Percentiles rank a stretch among this genome's conserved stretches.
phyloP scores from a whole-genome alignment of 2,329 filamentous ascomycete species.

The Tolypocladium nubicola region DNA sequence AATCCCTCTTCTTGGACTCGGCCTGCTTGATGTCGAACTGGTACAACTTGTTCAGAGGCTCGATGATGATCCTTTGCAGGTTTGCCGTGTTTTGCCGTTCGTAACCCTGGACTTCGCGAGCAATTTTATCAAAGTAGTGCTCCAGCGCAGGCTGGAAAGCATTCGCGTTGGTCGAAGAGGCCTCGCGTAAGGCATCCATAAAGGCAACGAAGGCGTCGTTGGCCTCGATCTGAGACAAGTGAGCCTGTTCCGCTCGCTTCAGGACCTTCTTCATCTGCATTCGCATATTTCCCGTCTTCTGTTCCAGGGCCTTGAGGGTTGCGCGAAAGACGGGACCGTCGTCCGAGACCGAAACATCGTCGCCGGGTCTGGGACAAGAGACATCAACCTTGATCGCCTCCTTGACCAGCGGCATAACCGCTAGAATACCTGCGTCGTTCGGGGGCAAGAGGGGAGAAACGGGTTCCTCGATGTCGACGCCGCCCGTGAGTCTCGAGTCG shows the following conservation, averaged over 20 bases:
- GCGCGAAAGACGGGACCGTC: slow-evolving; percentile 94
- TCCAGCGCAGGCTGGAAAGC: slow-evolving; percentile 95
- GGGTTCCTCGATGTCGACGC: slow-evolving; percentile 53
- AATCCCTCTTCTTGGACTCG: slow-evolving; percentile 92
- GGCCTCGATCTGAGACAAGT: slow-evolving; percentile 67
- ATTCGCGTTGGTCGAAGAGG: slow-evolving; percentile 83
- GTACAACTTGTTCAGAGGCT: slow-evolving; percentile 85
- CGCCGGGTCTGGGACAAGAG: slow-evolving; percentile 71
- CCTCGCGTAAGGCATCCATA: slow-evolving; percentile 76
- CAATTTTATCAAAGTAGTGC: slow-evolving; percentile 97
- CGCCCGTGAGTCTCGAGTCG: slow-evolving; percentile 68
- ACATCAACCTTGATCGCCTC: slow-evolving; percentile 74
- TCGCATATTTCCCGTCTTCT: slow-evolving; percentile 93
- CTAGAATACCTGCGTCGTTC: slow-evolving; percentile 23
- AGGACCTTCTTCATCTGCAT: slow-evolving; percentile 92
- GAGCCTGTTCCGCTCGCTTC: slow-evolving; percentile 83
- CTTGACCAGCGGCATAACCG: slow-evolving; percentile 15
- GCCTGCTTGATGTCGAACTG: slow-evolving; percentile 96
- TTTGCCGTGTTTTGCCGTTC: slow-evolving; percentile 77
- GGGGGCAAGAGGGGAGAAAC: slow-evolving; percentile 36
- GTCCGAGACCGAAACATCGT: slow-evolving; percentile 76
- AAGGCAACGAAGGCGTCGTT: slow-evolving; percentile 80
- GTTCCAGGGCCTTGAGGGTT: slow-evolving; percentile 91
- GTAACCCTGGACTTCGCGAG: slow-evolving; percentile 77
- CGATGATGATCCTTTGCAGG: slow-evolving; percentile 87